These are phyloP conservation scores for Vaccinium corymbosum DNA, from an alignment of 148 eudicot genomes.

Conservation along the genomic window DNA sequence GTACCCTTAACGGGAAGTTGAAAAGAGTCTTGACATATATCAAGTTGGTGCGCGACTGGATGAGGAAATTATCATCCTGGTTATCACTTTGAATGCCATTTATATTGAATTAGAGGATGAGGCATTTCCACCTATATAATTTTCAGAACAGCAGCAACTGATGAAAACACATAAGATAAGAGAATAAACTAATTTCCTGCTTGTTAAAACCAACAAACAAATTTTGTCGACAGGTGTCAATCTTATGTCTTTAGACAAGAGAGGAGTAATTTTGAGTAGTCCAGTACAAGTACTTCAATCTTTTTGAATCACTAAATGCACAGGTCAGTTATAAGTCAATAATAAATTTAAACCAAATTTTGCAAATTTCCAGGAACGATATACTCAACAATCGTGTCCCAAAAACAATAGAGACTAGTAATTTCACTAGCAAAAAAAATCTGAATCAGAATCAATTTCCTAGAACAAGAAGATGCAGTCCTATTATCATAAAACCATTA, in stretches of 20 bases:
- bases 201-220: neutral
- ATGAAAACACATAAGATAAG: neutral
- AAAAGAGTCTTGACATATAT: neutral
- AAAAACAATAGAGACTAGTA: neutral
- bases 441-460: neutral
- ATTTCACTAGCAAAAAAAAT: neutral
- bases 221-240: neutral
- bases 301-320: neutral
- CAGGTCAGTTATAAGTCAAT: neutral
- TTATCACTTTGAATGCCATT: neutral
- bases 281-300: neutral
- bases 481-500: neutral
- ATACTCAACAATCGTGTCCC: neutral
- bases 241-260: neutral
- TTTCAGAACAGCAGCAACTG: neutral
- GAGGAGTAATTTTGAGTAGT: neutral
- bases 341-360: neutral
- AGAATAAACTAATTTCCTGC: slow-evolving; percentile 10
- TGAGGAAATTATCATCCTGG: neutral
- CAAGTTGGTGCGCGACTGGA: neutral
- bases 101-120: neutral
- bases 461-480: neutral
- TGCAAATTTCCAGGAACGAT: neutral
- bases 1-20: neutral
- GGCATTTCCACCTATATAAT: neutral